phyloP scores from a whole-genome alignment of 1,284 basidiomycete genomes.

The Tilletia setariae region DNA sequence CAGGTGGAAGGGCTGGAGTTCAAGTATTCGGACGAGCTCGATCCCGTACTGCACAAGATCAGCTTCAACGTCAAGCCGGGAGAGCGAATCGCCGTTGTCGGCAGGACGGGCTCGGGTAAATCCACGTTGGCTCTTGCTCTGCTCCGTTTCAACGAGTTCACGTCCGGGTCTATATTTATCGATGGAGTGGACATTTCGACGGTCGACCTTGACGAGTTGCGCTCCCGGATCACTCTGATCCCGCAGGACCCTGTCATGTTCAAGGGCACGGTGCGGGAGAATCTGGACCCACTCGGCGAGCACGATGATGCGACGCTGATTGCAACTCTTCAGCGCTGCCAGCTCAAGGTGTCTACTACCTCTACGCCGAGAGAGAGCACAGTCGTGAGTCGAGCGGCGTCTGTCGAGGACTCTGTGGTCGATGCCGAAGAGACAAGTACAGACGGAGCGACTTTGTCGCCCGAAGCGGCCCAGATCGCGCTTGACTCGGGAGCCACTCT shows the following conservation, averaged over 20 bases:
- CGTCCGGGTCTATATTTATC: conserved; percentile 28
- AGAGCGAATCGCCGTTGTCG: conserved; percentile 82
- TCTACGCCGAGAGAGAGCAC: conserved; percentile 22
- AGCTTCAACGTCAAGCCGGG: conserved; percentile 62
- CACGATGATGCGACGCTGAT: conserved; percentile 66
- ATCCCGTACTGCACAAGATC: conserved; percentile 58
- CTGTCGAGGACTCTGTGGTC: no score
- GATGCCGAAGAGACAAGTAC: no score
- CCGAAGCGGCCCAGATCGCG: neutral
- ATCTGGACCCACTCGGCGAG: conserved; percentile 55
- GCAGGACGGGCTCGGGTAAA: conserved; percentile 59
- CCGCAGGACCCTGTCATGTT: conserved; percentile 53
- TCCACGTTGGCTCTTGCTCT: conserved; percentile 44
- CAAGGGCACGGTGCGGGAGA: conserved; percentile 39
- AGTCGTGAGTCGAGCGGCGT: conserved; percentile 29
- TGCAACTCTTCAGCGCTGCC: conserved; percentile 58
- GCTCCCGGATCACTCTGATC: conserved; percentile 60
- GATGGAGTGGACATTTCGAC: conserved; percentile 55
- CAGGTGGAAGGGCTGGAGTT: conserved; percentile 64
- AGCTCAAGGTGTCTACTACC: conserved; percentile 47
- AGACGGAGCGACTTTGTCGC: neutral
- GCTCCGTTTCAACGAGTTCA: conserved; percentile 43
- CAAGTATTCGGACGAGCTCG: conserved; percentile 59
- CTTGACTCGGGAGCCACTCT: conserved; percentile 45
- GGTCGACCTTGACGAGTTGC: conserved; percentile 57